Percentiles rank a stretch among this genome's conserved stretches.
Conservation (phyloP, 2,329 filamentous ascomycete genomes). For the Xylaria sp. region DNA sequence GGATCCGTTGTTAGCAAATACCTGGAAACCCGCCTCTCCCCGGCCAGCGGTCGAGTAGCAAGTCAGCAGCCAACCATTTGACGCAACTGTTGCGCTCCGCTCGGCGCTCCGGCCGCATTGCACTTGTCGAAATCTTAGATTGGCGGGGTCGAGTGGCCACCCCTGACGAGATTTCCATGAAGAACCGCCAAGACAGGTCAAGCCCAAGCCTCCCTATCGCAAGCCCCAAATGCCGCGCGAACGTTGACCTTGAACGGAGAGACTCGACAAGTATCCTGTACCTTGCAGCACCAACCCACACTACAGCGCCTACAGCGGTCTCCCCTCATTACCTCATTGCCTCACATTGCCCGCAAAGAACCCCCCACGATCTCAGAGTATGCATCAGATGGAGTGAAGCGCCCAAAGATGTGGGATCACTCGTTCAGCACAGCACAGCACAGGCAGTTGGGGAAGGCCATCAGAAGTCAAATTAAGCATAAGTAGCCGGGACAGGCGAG, state of each 20-base stretch:
- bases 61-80: conserved; percentile 30
- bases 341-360: not conserved
- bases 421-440: not conserved
- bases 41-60: not conserved
- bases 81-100: conserved; percentile 26
- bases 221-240: not conserved
- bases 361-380: not conserved
- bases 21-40: not conserved
- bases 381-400: not conserved
- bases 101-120: conserved; percentile 20
- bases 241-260: conserved; percentile 21
- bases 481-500: conserved; percentile 10
- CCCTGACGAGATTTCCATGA: conserved; percentile 31
- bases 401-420: not conserved
- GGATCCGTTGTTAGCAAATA: not conserved
- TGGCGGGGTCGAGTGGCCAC: conserved; percentile 40
- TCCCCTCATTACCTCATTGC: conserved; percentile 1
- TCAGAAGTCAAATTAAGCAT: conserved; percentile 6
- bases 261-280: conserved; percentile 17
- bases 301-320: conserved; percentile 6
- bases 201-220: not conserved
- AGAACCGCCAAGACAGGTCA: conserved; percentile 33
- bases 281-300: conserved; percentile 2
- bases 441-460: not conserved
- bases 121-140: conserved; percentile 25